Base-by-base conservation (phyloP, 129 eudicot genomes). In the Apium graveolens region DNA sequence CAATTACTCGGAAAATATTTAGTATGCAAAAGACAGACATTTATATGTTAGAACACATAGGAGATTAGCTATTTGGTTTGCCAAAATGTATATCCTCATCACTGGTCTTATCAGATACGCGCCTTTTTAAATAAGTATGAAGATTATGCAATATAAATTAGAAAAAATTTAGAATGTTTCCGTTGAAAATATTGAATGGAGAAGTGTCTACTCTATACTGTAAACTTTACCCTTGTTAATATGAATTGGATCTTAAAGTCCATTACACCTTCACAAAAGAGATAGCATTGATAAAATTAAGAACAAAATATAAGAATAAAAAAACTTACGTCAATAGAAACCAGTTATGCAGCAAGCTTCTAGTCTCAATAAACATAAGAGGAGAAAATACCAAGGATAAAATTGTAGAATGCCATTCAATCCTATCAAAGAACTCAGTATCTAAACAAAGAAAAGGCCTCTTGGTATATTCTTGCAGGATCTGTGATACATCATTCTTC, bases 271-370 rank as follows among this genome's bases (percentile, higher is more conserved):
- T 20, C 35, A 34, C 31, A 70, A 17, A 38, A 72, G 34, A 48
- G 31, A 76, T 6, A 20, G 7, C 29, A 72, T 48, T 63, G 26
- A 68, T 44, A 32, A 63, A 34, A 72, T 29, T 65, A 73, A 57
- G 49, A 75, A 35, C 18, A 3, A 7, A 18, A 71, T 68, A 81
- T 49, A 83, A 3, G 76, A 46, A 35, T 29, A 75, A 37, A 7
- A 39, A 77, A 42, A 84, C 93, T 82, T 85, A 92, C 97, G 90
- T 92, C 68, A 71, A 46, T 17, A 92, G 70, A 78, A 92, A 92
- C 97, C 96, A 92, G 13, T 70, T 83, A 73, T 90, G 96, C 87
- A 92, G 85, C 51, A 86, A 73, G 46, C 90, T 81, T 78, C 90
- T 87, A 41, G 91, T 87, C 83, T 90, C 96, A 63, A 85, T 78